phyloP scores from a whole-genome alignment of 768 basidiomycete species.

The Tylopilus subfusipes region DNA sequence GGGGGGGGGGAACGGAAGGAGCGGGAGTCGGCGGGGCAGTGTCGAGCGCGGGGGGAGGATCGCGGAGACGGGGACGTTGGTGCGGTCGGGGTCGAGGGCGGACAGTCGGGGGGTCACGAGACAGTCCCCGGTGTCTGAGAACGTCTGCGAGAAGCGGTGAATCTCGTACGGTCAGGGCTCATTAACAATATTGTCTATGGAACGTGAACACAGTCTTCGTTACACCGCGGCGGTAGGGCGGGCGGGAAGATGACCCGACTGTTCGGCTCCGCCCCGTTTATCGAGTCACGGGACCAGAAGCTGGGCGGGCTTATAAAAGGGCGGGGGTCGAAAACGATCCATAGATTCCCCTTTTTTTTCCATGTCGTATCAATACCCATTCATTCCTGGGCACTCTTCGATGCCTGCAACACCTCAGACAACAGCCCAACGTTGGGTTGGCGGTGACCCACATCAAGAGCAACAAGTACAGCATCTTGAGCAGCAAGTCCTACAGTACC shows the following conservation, averaged over 20 bases:
- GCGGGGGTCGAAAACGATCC: conserved; percentile 17
- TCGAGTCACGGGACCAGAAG: conserved; percentile 23
- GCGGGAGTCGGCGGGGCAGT: conserved; percentile 51
- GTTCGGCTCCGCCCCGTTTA: conserved; percentile 18
- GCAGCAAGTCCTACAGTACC: conserved; percentile 40
- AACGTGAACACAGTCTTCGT: no score
- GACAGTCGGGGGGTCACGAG: conserved; percentile 42
- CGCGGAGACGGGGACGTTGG: conserved; percentile 63
- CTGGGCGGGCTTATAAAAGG: conserved; percentile 32
- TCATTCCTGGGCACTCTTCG: conserved; percentile 45
- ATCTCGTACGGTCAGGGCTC: not conserved
- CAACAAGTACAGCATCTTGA: conserved; percentile 32
- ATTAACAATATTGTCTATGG: not conserved
- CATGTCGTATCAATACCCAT: conserved; percentile 52
- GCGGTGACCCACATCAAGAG: conserved; percentile 31
- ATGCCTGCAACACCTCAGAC: conserved; percentile 47
- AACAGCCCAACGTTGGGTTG: conserved; percentile 40
- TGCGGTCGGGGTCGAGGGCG: conserved; percentile 39
- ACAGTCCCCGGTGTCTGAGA: conserved; percentile 30
- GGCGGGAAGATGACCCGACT: not conserved
- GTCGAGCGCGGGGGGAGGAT: conserved; percentile 63
- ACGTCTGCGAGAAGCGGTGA: conserved; percentile 1
- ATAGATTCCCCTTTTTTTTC: conserved; percentile 28
- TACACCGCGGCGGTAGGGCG: no score
- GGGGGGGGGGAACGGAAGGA: conserved; percentile 20